Conservation (phyloP, 2,329 filamentous ascomycete species). For the Bisporella sp. region DNA sequence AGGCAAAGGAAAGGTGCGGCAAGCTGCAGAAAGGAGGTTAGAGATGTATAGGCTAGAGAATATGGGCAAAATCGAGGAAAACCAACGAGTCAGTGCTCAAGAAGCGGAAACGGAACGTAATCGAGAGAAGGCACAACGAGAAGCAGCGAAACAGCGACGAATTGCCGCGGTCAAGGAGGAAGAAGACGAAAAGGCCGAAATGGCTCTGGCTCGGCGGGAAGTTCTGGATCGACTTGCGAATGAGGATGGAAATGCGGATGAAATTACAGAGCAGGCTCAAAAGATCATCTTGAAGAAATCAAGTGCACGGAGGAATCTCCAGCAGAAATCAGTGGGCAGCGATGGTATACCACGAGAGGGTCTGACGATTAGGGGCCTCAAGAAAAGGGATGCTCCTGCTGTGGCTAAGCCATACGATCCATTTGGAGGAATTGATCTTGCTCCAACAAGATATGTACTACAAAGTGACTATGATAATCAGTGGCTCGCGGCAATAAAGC, state of each 20-base stretch:
- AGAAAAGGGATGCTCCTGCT: slow-evolving; percentile 52
- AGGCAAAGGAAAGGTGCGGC: slow-evolving; percentile 50
- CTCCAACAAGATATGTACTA: slow-evolving; percentile 62
- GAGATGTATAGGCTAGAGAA: slow-evolving; percentile 68
- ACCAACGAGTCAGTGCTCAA: slow-evolving; percentile 45
- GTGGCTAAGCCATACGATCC: slow-evolving; percentile 79
- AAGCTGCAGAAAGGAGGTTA: slow-evolving; percentile 44
- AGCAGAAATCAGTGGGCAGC: slow-evolving; percentile 15
- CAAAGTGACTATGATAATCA: slow-evolving; percentile 67
- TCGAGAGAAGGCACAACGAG: slow-evolving; percentile 57
- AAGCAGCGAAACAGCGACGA: slow-evolving; percentile 56
- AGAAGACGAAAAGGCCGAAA: slow-evolving; percentile 59
- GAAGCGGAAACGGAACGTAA: slow-evolving; percentile 46
- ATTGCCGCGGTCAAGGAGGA: slow-evolving; percentile 60
- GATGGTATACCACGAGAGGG: slow-evolving; percentile 18
- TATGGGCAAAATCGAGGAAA: slow-evolving; percentile 58
- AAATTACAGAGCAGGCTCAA: slow-evolving; percentile 46
- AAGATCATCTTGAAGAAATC: slow-evolving; percentile 67
- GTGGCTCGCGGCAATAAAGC: slow-evolving; percentile 61
- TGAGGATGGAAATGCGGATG: slow-evolving; percentile 52
- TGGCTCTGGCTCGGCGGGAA: slow-evolving; percentile 57
- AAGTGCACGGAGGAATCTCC: slow-evolving; percentile 44
- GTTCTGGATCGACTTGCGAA: slow-evolving; percentile 63
- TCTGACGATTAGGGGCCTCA: slow-evolving; percentile 73
- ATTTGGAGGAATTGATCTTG: slow-evolving; percentile 68